Conservation (phyloP, 176 grass and related monocot genomes). For the Elaeis guineensis region DNA sequence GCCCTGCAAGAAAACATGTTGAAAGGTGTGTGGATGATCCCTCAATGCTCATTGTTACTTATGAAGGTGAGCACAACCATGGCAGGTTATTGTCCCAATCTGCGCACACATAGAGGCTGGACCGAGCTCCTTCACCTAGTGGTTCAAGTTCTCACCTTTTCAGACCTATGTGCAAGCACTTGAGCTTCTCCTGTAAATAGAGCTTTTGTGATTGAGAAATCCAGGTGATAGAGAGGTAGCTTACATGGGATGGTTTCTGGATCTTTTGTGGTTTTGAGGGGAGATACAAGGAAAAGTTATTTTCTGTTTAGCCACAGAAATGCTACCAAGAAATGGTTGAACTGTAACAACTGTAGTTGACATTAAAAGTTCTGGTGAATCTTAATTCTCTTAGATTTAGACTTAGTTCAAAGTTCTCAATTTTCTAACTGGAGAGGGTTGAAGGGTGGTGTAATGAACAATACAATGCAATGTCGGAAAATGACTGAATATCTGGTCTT, state of each 20-base stretch:
- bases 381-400: slow-evolving; percentile 1
- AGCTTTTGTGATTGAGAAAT: no score
- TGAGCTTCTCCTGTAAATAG: no score
- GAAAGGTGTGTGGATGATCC: slow-evolving; percentile 84
- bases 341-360: neutral
- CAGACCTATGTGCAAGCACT: no score
- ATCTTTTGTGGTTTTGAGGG: neutral
- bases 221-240: no score
- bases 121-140: no score
- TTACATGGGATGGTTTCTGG: no score
- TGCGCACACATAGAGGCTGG: neutral
- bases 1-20: slow-evolving; percentile 82
- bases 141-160: no score
- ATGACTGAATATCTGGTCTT: neutral
- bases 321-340: neutral
- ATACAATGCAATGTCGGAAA: slow-evolving; percentile 13
- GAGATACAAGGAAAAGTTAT: no score
- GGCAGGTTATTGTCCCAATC: slow-evolving; percentile 28
- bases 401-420: no score
- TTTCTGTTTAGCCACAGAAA: neutral
- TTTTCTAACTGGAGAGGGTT: no score
- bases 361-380: neutral
- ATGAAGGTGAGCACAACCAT: slow-evolving; percentile 89
- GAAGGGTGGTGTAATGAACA: slow-evolving; percentile 8
- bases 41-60: slow-evolving; percentile 87